Base-by-base conservation (phyloP, 2,329 filamentous ascomycete genomes). In the Dryadomyces quercus-mongolicae region DNA sequence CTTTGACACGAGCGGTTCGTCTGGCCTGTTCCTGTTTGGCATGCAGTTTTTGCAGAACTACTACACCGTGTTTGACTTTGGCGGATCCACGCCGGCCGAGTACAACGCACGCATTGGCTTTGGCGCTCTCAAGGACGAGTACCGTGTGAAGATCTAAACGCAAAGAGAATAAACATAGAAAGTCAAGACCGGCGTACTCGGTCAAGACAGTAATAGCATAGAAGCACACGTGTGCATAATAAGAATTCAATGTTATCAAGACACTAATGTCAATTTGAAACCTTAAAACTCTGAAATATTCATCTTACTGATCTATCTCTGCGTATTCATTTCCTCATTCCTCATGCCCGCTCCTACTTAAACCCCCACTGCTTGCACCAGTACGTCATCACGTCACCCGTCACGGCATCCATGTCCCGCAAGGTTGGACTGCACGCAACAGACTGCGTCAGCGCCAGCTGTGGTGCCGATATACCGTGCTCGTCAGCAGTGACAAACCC, bases 321-420 rank as follows among this genome's bases (percentile, higher is more conserved):
- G 25, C 25, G 4, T 4, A 5, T 31, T 31, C 25, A 4, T 31
- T 31, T 31, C 25, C 25, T 31, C 4, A 5, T 31, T 31, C 4
- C 42, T 8, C 42, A 43, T 43, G 3, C n/a, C n/a, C n/a, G 8
- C n/a, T 10, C 44, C 18, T 8, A 18, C 13, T 21, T 21, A 10
- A 66, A 70, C 0, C 57, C 62, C 74, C 73, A 76, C 59, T 76
- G 73, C 51, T 62, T 58, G 55, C 73, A 75, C 73, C 74, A 79
- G 46, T 71, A 70, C 51, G 59, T 63, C 69, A 78, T 70, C 64
- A 78, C 52, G 34, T 68, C 66, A 2, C 64, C 62, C 9, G 69
- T 74, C 20, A 79, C 63, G 0, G 71, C 65, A 20, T 63, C 63
- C 55, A 74, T 65, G 5, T 61, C 58, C 18, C 64, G 65, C 68